Evolutionary conservation across 202 grass and related monocot genomes (phyloP), one percentile per base, ranked within the genome.

Genomic region (Musa balbisiana): DNA sequence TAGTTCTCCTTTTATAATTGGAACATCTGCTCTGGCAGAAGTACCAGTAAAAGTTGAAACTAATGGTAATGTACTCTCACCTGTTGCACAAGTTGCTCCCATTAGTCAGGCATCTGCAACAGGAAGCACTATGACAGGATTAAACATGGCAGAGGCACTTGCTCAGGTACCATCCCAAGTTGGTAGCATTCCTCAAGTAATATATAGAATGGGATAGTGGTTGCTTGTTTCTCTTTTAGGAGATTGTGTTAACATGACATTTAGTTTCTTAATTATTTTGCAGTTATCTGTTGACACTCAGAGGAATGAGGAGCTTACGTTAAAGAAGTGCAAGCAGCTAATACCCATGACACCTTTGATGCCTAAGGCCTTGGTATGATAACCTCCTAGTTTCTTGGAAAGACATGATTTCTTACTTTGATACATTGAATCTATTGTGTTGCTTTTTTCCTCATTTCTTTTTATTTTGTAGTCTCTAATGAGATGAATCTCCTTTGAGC

Each of bases 321-420:
- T 82, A 68, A 72, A 59, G 52, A 73, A 86, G 68, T 82, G 69
- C 74, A 82, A 81, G 68, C 84, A 86, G 64, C 69, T 86, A 64
- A 86, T 86, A 82, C 79, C 84, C 2, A 11, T 86, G 59, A 86
- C 79, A 58, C 79, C 84, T 78, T 72, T 73, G 24, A 49, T 71
- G 17, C 70, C 78, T 51, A 86, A 86, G 73, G 77, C 43, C 71
- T 73, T 24, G 50, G 84, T 86, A 82, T 55, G 62, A 21, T 26
- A 65, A 65, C 21, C 11, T 20, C 69, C 49, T 71, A 11, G 69
- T 51, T 71, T 52, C 13, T 52, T 51, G 16, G 49, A 10, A n/a
- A 29, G 23, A 14, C 8, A 8, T 8, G 17, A 19, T n/a, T 22
- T 20, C 29, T 16, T 15, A 51, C 1, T 17, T 15, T 17, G 33